Conservation (phyloP, 2,329 filamentous ascomycete species). For the Epichloe gansuensis region DNA sequence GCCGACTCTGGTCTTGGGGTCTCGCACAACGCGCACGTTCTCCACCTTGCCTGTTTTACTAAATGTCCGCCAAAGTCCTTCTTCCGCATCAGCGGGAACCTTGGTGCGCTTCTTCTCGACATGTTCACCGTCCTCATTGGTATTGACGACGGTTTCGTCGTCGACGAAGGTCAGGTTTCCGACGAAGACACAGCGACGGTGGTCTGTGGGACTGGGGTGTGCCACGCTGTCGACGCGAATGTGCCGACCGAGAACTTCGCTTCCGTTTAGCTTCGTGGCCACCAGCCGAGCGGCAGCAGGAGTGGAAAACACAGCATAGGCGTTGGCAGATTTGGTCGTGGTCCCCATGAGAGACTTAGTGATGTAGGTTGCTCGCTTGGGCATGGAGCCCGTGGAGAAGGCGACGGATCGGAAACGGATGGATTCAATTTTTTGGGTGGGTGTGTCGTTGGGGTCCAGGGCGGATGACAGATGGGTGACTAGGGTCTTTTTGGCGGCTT, state of each 20-base stretch:
- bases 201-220: conserved; percentile 69
- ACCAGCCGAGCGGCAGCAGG: conserved; percentile 63
- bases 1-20: conserved; percentile 79
- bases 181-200: conserved; percentile 87
- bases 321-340: conserved; percentile 87
- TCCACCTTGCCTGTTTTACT: conserved; percentile 67
- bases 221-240: conserved; percentile 83
- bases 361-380: conserved; percentile 89
- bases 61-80: conserved; percentile 81
- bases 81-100: conserved; percentile 73
- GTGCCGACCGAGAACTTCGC: conserved; percentile 71
- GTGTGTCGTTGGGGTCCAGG: conserved; percentile 38
- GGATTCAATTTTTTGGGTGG: conserved; percentile 68
- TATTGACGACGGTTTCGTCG: conserved; percentile 62
- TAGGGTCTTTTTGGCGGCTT: conserved; percentile 65
- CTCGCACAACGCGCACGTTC: conserved; percentile 82
- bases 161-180: conserved; percentile 95
- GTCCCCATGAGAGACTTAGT: conserved; percentile 82
- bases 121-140: conserved; percentile 50
- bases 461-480: conserved; percentile 68
- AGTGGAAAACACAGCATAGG: conserved; percentile 81
- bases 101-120: conserved; percentile 63
- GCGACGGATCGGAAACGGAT: conserved; percentile 89
- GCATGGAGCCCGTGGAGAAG: conserved; percentile 62
- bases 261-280: conserved; percentile 68